Evolutionary conservation across 2,329 filamentous ascomycete species (phyloP), one percentile per base, ranked within the genome.

Genomic region (Juglanconis juglandina): DNA sequence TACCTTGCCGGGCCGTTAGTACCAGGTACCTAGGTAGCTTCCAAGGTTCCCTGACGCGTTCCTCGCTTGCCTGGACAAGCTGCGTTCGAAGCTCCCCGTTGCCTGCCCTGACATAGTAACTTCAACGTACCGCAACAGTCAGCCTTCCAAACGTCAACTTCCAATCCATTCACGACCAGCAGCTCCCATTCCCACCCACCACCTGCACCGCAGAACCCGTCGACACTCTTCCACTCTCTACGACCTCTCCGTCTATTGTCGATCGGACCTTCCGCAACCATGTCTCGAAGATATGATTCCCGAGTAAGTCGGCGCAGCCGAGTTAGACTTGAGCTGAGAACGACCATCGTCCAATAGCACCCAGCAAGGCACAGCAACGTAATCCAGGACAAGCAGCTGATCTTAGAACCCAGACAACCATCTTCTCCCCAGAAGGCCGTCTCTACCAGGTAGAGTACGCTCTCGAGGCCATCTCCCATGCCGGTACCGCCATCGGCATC

Each of bases 381-480:
- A 24, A 24, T 24, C 24, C 24, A 24, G 34, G 33, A 41, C 48
- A 32, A 39, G 48, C 55, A 54, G 61, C 62, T 64, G 47, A 66
- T 68, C 35, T 24, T 33, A 14, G 30, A 32, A 32, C 49, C 51
- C 70, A 96, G 93, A 99, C 95, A 70, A 99, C 95, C 75, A 99
- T 99, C 85, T 99, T 99, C 87, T 99, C 95, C 63, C 95, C 95
- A 63, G 95, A 99, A 81, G 95, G 95, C 66, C 93, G 95, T 73
- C 86, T 99, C 64, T 99, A 99, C 78, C 95, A 99, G 79, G 95
- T 99, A 71, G 95, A 99, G 86, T 99, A 99, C 84, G 96, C 95
- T 33, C 87, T 99, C 56, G 95, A 99, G 78, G 95, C 95, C 73
- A 99, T 99, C 74, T 99, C 95, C 67, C 95, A 99, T 72, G 95